These are phyloP conservation scores for Neonectria sp. DNA, from an alignment of 2,329 filamentous ascomycete species.

Conservation along the genomic window DNA sequence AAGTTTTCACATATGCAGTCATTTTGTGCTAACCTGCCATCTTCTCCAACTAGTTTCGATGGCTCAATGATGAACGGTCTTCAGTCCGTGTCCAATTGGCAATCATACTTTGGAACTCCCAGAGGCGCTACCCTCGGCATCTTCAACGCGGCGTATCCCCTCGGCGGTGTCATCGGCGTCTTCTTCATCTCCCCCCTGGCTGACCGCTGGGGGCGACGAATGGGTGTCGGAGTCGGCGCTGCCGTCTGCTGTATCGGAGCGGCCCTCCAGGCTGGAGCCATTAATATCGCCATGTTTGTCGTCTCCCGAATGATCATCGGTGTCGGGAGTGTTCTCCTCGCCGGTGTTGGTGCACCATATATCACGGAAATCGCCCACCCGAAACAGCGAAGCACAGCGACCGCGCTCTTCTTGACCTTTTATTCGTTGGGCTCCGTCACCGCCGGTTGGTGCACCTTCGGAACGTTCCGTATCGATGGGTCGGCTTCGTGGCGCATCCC, in stretches of 20 bases:
- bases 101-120: conserved; percentile 3
- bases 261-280: conserved; percentile 10
- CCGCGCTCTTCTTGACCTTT: conserved; percentile 14
- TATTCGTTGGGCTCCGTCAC: conserved; percentile 24
- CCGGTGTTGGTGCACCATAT: conserved; percentile 1
- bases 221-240: background rate
- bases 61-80: conserved; percentile 9
- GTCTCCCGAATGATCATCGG: conserved; percentile 17
- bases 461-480: conserved; percentile 6
- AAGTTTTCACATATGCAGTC: too few relatives aligned
- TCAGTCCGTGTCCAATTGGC: background rate
- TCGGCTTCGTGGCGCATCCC: conserved; percentile 13
- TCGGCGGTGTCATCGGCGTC: background rate
- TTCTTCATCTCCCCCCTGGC: background rate
- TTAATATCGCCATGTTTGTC: conserved; percentile 26
- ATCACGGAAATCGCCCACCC: conserved; percentile 26
- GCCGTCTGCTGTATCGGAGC: conserved; percentile 14
- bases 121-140: conserved; percentile 2
- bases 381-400: conserved; percentile 10
- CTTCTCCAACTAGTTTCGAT: background rate
- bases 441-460: conserved; percentile 20
- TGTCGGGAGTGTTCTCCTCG: conserved; percentile 7
- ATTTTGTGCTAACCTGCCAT: too few relatives aligned
- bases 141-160: conserved; percentile 11
- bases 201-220: background rate